Evolutionary conservation across 805 yeast genomes (phyloP).

Genomic region (Torulaspora delbrueckii): DNA sequence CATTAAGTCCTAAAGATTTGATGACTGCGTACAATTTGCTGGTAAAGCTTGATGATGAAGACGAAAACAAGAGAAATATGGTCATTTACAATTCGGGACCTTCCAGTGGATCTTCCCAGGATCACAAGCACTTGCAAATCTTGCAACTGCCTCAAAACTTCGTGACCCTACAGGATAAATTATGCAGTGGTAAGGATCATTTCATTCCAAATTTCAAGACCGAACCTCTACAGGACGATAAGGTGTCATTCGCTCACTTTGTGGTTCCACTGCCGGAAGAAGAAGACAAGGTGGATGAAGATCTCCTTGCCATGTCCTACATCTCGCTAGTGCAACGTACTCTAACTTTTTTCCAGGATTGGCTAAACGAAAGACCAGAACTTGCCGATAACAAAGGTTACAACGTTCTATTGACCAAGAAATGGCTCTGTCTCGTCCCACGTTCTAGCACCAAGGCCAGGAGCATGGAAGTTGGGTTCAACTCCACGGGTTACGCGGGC

Average conservation of each 20-base stretch:
- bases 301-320: conserved; percentile 61
- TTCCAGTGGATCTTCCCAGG: conserved; percentile 88
- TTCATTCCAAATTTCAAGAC: conserved; percentile 50
- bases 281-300: conserved; percentile 46
- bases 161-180: conserved; percentile 51
- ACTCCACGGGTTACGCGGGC: conserved; percentile 79
- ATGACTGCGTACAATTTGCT: conserved; percentile 53
- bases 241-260: conserved; percentile 75
- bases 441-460: conserved; percentile 54
- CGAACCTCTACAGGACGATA: conserved; percentile 59
- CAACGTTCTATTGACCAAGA: conserved; percentile 74
- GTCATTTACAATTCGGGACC: conserved; percentile 89
- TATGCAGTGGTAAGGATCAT: conserved; percentile 41
- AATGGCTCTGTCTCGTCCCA: conserved; percentile 86
- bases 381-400: conserved; percentile 49
- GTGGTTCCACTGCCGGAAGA: conserved; percentile 56
- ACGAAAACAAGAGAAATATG: conserved; percentile 49
- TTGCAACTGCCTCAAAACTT: conserved; percentile 61
- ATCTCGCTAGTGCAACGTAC: conserved; percentile 67
- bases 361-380: conserved; percentile 29
- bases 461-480: conserved; percentile 52
- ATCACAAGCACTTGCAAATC: conserved; percentile 89
- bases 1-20: conserved; percentile 69
- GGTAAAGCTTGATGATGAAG: conserved; percentile 41
- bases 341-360: conserved; percentile 59